Percentiles rank a stretch among this genome's conserved stretches.
Conservation (phyloP, 306 rosid species). For the Pachyrhizus erosus region DNA sequence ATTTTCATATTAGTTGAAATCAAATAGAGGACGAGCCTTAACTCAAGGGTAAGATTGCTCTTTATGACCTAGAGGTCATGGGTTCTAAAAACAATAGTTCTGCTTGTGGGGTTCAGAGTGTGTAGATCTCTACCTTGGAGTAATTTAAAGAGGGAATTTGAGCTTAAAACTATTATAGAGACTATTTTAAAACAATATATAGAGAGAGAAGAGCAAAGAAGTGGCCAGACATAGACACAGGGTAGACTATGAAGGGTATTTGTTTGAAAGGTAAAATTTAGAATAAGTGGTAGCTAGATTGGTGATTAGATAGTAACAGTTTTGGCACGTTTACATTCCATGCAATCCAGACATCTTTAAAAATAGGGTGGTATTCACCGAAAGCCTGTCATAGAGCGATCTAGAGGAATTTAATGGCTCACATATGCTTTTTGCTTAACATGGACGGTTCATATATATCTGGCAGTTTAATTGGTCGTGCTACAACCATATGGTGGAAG, state of each 20-base stretch:
- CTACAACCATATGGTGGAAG: neutral
- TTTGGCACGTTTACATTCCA: neutral
- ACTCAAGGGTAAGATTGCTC: neutral
- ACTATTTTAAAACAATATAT: neutral
- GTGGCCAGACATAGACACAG: neutral
- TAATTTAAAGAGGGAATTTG: conserved; percentile 16
- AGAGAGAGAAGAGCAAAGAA: neutral
- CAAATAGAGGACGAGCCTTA: neutral
- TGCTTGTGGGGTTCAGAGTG: neutral
- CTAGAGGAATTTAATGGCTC: conserved; percentile 10
- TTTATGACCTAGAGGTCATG: neutral
- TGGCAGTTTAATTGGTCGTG: neutral
- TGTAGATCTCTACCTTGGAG: neutral
- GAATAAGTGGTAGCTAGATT: conserved; percentile 18
- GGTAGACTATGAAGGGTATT: neutral
- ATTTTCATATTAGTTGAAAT: neutral
- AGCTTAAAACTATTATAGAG: conserved; percentile 11
- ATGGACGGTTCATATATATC: conserved; percentile 7
- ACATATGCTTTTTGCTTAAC: conserved; percentile 8
- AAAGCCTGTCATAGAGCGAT: conserved; percentile 2
- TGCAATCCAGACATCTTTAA: neutral
- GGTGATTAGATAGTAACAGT: neutral
- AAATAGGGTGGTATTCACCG: neutral
- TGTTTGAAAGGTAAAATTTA: neutral
- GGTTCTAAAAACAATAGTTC: neutral